Percentiles rank a stretch among this genome's conserved stretches.
phyloP scores from a whole-genome alignment of 768 basidiomycete species.

The Baorangia bicolor region DNA sequence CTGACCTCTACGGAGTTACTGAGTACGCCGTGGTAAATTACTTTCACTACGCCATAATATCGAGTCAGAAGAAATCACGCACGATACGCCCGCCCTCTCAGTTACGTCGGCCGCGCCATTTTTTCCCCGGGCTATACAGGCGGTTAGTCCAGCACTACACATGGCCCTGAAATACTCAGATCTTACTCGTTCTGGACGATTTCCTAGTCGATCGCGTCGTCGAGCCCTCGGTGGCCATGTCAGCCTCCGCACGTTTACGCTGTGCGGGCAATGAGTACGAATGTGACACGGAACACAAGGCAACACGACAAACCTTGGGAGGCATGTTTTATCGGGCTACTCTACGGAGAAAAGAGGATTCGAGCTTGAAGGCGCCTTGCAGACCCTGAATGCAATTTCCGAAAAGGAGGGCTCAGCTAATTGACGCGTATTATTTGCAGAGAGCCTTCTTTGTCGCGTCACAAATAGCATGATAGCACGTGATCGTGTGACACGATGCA shows the following conservation, averaged over 20 bases:
- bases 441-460: neutral
- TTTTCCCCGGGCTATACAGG: conserved; percentile 18
- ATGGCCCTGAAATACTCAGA: conserved; percentile 17
- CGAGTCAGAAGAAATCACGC: conserved; percentile 16
- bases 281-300: neutral
- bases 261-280: conserved; percentile 29
- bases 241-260: conserved; percentile 59
- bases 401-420: conserved; percentile 13
- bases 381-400: conserved; percentile 3
- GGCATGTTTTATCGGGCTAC: conserved; percentile 29
- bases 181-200: conserved; percentile 39
- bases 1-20: conserved; percentile 27
- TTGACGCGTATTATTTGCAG: conserved; percentile 20
- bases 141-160: neutral
- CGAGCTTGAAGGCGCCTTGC: neutral
- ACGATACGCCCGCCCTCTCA: conserved; percentile 19
- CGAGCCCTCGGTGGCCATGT: conserved; percentile 26
- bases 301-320: conserved; percentile 33
- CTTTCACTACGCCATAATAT: neutral
- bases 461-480: conserved; percentile 15
- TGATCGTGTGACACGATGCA: conserved; percentile 18
- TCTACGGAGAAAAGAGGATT: neutral
- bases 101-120: conserved; percentile 6
- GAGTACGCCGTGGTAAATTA: conserved; percentile 16
- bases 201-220: conserved; percentile 47